phyloP scores from a whole-genome alignment of 306 rosid species.

The Ziziphus jujuba region DNA sequence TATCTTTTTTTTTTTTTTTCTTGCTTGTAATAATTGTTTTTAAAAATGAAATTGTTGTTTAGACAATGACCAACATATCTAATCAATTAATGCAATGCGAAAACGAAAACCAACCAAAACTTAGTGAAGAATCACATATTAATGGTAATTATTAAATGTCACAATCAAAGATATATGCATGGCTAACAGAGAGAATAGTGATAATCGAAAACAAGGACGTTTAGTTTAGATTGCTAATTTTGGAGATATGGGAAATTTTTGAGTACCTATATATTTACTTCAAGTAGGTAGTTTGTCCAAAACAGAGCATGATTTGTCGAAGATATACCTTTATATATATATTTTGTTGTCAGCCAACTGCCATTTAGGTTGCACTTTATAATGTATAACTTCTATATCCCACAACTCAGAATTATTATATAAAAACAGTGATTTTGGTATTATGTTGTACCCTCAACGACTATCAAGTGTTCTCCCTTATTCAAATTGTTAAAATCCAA shows the following conservation, averaged over 20 bases:
- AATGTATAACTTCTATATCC: too few relatives aligned
- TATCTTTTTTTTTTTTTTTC: background rate
- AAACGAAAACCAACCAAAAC: background rate
- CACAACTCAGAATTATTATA: background rate
- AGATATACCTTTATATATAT: background rate
- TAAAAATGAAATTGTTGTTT: background rate
- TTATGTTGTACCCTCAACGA: too few relatives aligned
- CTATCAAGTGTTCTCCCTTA: too few relatives aligned
- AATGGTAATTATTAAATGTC: background rate
- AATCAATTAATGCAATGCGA: background rate
- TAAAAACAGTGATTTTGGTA: too few relatives aligned
- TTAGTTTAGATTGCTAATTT: background rate
- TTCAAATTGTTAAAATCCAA: too few relatives aligned
- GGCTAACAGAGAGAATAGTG: background rate
- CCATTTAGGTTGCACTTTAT: background rate
- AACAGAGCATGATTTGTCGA: background rate
- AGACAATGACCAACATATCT: background rate
- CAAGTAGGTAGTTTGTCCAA: constrained; percentile 8
- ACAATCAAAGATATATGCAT: background rate
- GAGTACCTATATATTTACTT: background rate
- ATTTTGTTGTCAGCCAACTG: background rate
- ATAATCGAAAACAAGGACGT: too few relatives aligned
- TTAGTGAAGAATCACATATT: background rate
- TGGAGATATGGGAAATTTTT: background rate
- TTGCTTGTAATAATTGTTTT: background rate